phyloP scores from a whole-genome alignment of 352 stramenopile species.

The Pelagophyceae sp. region DNA sequence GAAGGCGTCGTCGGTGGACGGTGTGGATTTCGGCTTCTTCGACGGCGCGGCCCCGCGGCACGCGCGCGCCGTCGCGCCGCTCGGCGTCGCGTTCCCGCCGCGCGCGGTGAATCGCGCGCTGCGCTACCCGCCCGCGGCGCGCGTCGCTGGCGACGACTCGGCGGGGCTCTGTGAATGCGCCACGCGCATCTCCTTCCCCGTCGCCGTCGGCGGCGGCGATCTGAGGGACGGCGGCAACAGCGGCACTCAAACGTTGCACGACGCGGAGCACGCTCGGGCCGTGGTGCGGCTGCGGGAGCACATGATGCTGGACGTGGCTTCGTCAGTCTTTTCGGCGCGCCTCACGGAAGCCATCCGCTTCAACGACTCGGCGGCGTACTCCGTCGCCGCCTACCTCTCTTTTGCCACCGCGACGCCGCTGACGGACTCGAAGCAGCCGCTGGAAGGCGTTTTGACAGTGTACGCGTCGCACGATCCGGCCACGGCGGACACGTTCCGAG shows the following conservation, averaged over 20 bases:
- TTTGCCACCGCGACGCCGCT: slow-evolving; percentile 1
- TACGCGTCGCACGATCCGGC: background rate
- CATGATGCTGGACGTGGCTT: background rate
- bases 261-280: background rate
- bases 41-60: background rate
- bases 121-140: background rate
- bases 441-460: background rate
- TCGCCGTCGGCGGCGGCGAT: background rate
- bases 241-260: background rate
- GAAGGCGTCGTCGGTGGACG: background rate
- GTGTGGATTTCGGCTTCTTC: background rate
- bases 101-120: background rate
- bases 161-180: background rate
- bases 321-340: background rate
- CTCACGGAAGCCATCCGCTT: background rate
- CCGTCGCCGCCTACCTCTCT: background rate
- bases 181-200: background rate
- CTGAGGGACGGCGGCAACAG: background rate
- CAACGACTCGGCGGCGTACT: background rate
- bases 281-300: background rate
- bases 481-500: background rate
- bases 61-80: background rate
- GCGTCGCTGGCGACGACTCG: background rate
- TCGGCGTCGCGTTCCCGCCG: background rate
- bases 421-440: too few species aligned